Evolutionary conservation across 305 asterid genomes (phyloP).

Genomic region (Euphrasia arctica): DNA sequence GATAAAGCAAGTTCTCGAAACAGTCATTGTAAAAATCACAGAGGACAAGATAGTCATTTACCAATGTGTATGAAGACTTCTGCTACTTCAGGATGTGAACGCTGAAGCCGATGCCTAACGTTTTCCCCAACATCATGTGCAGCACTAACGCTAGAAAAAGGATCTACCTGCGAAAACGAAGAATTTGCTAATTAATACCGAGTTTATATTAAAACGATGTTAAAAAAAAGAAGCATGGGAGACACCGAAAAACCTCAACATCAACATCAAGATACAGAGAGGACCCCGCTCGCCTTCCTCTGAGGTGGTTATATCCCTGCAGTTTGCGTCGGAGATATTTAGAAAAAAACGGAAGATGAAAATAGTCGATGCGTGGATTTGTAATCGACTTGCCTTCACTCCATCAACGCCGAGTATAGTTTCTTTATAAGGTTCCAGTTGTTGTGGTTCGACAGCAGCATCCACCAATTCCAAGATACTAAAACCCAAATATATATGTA

Average conservation of each 20-base stretch:
- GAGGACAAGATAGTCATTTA: slow-evolving; percentile 24
- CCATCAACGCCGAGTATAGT: slow-evolving; percentile 84
- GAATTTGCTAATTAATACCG: slow-evolving; percentile 15
- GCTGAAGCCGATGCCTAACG: slow-evolving; percentile 68
- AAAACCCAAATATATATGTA: slow-evolving; percentile 21
- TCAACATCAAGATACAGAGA: slow-evolving; percentile 86
- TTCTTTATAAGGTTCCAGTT: slow-evolving; percentile 62
- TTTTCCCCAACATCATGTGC: slow-evolving; percentile 86
- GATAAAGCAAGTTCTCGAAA: neutral
- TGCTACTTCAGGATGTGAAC: slow-evolving; percentile 72
- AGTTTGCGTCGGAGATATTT: slow-evolving; percentile 27
- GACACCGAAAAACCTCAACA: slow-evolving; percentile 55
- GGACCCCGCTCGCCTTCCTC: slow-evolving; percentile 98
- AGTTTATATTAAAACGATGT: slow-evolving; percentile 5
- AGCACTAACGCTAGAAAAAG: slow-evolving; percentile 92
- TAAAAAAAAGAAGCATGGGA: slow-evolving; percentile 1
- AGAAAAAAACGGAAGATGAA: slow-evolving; percentile 14
- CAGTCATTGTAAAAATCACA: neutral
- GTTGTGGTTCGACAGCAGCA: slow-evolving; percentile 84
- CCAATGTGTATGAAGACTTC: slow-evolving; percentile 96
- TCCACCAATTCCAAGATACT: slow-evolving; percentile 96
- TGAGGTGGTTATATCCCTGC: slow-evolving; percentile 81
- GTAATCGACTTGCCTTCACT: slow-evolving; percentile 68
- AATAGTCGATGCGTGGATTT: slow-evolving; percentile 15
- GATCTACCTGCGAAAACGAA: slow-evolving; percentile 66